Evolutionary conservation across 1,284 basidiomycete genomes (phyloP).

Genomic region (Trichosporon asahii): DNA sequence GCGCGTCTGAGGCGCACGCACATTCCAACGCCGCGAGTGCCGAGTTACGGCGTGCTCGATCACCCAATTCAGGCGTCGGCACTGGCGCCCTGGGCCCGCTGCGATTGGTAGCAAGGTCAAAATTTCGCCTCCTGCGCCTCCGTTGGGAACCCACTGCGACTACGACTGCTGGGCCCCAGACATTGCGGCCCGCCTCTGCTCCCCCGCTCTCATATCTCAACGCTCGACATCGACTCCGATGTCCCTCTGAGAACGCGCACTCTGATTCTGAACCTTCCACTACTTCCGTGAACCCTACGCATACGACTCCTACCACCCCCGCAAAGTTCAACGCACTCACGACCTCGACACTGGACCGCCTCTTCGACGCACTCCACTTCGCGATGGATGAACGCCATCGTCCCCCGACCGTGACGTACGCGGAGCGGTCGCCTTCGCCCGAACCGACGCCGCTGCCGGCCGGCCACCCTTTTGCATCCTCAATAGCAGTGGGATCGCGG

Average conservation of each 20-base stretch:
- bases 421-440: neutral
- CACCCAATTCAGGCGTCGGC: neutral
- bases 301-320: neutral
- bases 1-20: neutral
- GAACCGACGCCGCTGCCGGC: neutral
- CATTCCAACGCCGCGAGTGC: neutral
- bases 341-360: neutral
- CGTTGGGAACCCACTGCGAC: neutral
- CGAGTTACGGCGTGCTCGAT: neutral
- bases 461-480: neutral
- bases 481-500: neutral
- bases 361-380: neutral
- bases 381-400: neutral
- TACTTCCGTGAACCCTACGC: neutral
- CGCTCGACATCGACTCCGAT: neutral
- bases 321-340: neutral
- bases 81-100: neutral
- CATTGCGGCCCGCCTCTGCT: neutral
- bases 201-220: neutral
- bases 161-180: neutral
- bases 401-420: neutral
- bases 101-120: neutral
- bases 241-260: neutral
- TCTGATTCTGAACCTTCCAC: neutral
- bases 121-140: neutral